Percentiles rank a stretch among this genome's conserved stretches.
phyloP scores from a whole-genome alignment of 169 alveolate species.

The Eimeria falciformis region DNA sequence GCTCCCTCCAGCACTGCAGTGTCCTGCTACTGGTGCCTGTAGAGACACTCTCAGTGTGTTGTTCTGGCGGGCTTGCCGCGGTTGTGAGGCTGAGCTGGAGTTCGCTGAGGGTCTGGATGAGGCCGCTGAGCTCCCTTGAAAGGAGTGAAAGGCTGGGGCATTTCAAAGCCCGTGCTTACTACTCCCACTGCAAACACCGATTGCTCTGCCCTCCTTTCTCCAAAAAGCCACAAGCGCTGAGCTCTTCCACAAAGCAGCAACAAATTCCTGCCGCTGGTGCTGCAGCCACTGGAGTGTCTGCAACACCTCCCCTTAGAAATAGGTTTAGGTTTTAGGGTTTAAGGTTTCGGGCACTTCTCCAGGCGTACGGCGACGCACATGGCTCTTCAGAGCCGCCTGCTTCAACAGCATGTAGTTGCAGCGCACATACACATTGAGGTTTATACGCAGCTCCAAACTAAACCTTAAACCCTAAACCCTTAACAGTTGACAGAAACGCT shows the following conservation, averaged over 20 bases:
- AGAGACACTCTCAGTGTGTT: background rate
- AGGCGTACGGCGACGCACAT: slow-evolving; percentile 88
- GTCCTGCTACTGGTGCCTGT: background rate
- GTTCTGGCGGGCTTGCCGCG: background rate
- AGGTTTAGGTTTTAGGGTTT: too few species aligned
- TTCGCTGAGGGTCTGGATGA: slow-evolving; percentile 93
- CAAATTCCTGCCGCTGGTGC: slow-evolving; percentile 58
- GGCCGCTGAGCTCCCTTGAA: slow-evolving; percentile 90
- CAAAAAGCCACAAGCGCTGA: slow-evolving; percentile 90
- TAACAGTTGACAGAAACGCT: too few species aligned
- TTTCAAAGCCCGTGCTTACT: slow-evolving; percentile 91
- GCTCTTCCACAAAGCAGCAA: slow-evolving; percentile 84
- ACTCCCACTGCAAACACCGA: slow-evolving; percentile 86
- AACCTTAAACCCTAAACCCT: too few species aligned
- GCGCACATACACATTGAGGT: slow-evolving; percentile 85
- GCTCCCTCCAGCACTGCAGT: background rate
- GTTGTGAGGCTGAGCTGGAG: slow-evolving; percentile 88
- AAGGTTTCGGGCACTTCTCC: slow-evolving; percentile 88
- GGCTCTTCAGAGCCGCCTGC: slow-evolving; percentile 93
- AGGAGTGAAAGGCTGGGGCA: slow-evolving; percentile 90
- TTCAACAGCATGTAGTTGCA: slow-evolving; percentile 91
- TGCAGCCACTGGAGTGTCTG: slow-evolving; percentile 81
- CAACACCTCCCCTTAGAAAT: slow-evolving; percentile 90
- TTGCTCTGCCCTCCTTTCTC: slow-evolving; percentile 93
- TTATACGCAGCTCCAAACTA: too few species aligned